Percentiles rank a stretch among this genome's conserved stretches.
Conservation (phyloP, 345 rosid genomes). For the Excoecaria agallocha region DNA sequence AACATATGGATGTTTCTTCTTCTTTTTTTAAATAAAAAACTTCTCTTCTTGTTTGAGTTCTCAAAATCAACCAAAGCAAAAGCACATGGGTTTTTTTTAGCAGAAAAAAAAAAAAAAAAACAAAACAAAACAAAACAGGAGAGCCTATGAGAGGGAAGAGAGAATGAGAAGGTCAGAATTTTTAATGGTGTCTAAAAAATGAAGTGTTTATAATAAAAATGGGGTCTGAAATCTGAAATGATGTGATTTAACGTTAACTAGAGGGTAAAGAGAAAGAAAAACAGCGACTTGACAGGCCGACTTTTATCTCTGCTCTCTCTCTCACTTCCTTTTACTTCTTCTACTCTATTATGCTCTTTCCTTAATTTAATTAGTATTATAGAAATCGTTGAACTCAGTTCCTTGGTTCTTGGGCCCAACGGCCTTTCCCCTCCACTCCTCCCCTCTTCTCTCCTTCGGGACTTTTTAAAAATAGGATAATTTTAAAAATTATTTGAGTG, state of each 20-base stretch:
- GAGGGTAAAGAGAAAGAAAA: slow-evolving; percentile 30
- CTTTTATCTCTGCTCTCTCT: slow-evolving; percentile 23
- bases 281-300: slow-evolving; percentile 60
- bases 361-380: too few relatives aligned
- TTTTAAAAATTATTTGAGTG: too few relatives aligned
- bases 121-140: too few relatives aligned
- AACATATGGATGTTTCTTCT: not conserved
- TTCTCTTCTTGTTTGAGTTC: slow-evolving; percentile 8
- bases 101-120: too few relatives aligned
- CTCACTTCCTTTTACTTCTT: not conserved
- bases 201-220: too few relatives aligned
- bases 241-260: slow-evolving; percentile 62
- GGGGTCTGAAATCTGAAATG: slow-evolving; percentile 29
- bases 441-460: too few relatives aligned
- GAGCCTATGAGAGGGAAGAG: slow-evolving; percentile 1
- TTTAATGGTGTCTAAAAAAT: not conserved
- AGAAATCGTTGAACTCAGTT: too few relatives aligned
- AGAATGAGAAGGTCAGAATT: not conserved
- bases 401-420: too few relatives aligned
- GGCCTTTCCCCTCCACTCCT: too few relatives aligned
- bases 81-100: slow-evolving; percentile 35
- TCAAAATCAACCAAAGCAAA: slow-evolving; percentile 31
- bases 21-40: too few relatives aligned
- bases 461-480: too few relatives aligned
- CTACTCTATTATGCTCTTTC: too few relatives aligned